Evolutionary conservation across 371 early-diverging fungal genomes (phyloP).

Genomic region (Parasitella parasitica): DNA sequence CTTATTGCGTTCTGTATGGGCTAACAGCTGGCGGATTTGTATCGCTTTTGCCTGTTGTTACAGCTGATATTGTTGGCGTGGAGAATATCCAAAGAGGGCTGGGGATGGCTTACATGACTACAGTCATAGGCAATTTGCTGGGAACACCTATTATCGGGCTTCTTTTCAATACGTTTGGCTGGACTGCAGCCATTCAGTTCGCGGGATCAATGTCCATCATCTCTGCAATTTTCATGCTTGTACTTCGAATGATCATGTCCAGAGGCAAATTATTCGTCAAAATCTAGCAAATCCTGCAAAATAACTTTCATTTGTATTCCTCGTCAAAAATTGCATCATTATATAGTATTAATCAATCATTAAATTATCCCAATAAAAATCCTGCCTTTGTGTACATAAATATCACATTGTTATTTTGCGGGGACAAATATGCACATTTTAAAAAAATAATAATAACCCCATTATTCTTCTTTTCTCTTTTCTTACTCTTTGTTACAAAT

Average conservation of each 20-base stretch:
- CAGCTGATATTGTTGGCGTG: constrained; percentile 52
- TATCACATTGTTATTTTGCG: background rate
- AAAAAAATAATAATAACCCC: too few relatives aligned
- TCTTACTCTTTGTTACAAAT: background rate
- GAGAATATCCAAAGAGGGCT: constrained; percentile 36
- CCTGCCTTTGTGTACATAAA: too few relatives aligned
- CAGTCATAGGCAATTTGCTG: constrained; percentile 42
- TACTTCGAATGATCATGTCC: constrained; percentile 15
- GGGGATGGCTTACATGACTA: constrained; percentile 36
- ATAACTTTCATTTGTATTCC: background rate
- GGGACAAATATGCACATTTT: background rate
- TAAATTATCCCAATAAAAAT: background rate
- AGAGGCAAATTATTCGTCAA: constrained; percentile 21
- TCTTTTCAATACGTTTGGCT: constrained; percentile 38
- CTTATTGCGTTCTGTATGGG: constrained; percentile 47
- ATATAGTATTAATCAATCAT: background rate
- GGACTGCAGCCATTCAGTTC: constrained; percentile 55
- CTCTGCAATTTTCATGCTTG: constrained; percentile 25
- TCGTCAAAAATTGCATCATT: background rate
- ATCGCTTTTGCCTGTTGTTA: constrained; percentile 45
- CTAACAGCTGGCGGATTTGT: constrained; percentile 57
- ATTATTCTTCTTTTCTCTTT: constrained; percentile 1
- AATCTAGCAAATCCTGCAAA: background rate
- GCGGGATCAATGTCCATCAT: constrained; percentile 37
- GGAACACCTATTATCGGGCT: constrained; percentile 52